Percentiles rank a stretch among this genome's conserved stretches.
Evolutionary conservation across 2,329 filamentous ascomycete genomes (phyloP).

Genomic region (Alternaria consortialis): DNA sequence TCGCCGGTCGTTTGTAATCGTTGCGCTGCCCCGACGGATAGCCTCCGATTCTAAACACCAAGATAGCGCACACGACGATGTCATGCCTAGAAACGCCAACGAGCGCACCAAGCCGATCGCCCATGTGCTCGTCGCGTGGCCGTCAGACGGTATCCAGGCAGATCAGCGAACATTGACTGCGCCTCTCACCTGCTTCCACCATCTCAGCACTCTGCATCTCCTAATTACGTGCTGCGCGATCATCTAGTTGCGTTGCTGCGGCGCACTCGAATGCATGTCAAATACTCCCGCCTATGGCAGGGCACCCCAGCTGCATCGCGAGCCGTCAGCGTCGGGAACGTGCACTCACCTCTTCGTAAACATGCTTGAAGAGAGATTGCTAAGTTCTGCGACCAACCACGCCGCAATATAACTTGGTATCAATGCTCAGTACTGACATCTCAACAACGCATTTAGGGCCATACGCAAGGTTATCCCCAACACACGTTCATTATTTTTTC

Average conservation of each 20-base stretch:
- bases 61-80: slow-evolving; percentile 6
- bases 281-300: slow-evolving; percentile 9
- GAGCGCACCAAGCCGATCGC: slow-evolving; percentile 18
- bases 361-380: slow-evolving; percentile 5
- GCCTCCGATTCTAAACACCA: slow-evolving; percentile 10
- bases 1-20: slow-evolving; percentile 4
- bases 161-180: slow-evolving; percentile 8
- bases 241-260: slow-evolving; percentile 19
- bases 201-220: background rate
- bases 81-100: slow-evolving; percentile 13
- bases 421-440: slow-evolving; percentile 8
- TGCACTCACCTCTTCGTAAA: slow-evolving; percentile 3
- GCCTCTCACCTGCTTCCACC: slow-evolving; percentile 1
- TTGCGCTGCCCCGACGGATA: background rate
- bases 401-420: slow-evolving; percentile 26
- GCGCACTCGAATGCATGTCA: slow-evolving; percentile 12
- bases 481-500: background rate
- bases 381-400: background rate
- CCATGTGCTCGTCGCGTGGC: slow-evolving; percentile 29
- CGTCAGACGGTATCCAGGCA: background rate
- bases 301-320: background rate
- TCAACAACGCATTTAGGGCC: slow-evolving; percentile 5
- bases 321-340: slow-evolving; percentile 9
- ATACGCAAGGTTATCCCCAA: slow-evolving; percentile 1
- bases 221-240: slow-evolving; percentile 22